Conservation (phyloP, 192 early-diverging fungal genomes). For the Dimargaris xerosporica region DNA sequence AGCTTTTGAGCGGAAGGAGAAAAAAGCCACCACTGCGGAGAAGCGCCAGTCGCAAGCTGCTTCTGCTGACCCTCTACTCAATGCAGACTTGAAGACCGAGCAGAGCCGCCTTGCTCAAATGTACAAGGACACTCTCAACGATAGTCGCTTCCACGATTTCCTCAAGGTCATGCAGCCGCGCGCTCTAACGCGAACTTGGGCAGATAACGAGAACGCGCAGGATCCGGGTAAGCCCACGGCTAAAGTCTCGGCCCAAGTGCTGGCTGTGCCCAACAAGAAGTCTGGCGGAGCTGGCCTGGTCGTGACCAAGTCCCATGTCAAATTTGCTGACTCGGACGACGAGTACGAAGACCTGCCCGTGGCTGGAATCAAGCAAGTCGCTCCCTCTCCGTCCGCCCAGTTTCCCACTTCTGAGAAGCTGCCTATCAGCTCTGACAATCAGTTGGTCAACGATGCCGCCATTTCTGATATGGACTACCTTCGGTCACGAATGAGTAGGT, state of each 20-base stretch:
- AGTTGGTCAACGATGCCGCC: not conserved
- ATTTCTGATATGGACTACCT: conserved; percentile 54
- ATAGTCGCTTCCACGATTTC: conserved; percentile 78
- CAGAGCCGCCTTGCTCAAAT: conserved; percentile 29
- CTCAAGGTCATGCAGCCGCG: conserved; percentile 81
- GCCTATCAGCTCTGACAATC: not conserved
- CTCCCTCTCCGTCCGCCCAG: too few relatives aligned
- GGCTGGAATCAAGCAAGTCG: conserved; percentile 19
- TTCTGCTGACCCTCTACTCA: too few relatives aligned
- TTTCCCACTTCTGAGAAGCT: too few relatives aligned
- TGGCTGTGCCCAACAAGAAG: conserved; percentile 36
- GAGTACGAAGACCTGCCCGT: conserved; percentile 57
- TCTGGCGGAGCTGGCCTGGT: conserved; percentile 41
- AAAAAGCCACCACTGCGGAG: too few relatives aligned
- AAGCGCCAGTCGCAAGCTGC: too few relatives aligned
- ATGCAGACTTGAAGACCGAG: conserved; percentile 16
- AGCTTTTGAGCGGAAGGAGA: conserved; percentile 36
- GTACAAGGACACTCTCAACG: conserved; percentile 38
- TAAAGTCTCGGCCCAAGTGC: not conserved
- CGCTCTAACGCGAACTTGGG: conserved; percentile 65
- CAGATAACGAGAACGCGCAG: conserved; percentile 64
- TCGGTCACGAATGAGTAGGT: conserved; percentile 38
- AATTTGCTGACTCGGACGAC: conserved; percentile 53
- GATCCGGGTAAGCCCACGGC: conserved; percentile 23
- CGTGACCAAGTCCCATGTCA: conserved; percentile 42